Percentiles rank a stretch among this genome's conserved stretches.
These are phyloP conservation scores for Ziziphus jujuba DNA, from an alignment of 306 rosid species.

Conservation along the genomic window DNA sequence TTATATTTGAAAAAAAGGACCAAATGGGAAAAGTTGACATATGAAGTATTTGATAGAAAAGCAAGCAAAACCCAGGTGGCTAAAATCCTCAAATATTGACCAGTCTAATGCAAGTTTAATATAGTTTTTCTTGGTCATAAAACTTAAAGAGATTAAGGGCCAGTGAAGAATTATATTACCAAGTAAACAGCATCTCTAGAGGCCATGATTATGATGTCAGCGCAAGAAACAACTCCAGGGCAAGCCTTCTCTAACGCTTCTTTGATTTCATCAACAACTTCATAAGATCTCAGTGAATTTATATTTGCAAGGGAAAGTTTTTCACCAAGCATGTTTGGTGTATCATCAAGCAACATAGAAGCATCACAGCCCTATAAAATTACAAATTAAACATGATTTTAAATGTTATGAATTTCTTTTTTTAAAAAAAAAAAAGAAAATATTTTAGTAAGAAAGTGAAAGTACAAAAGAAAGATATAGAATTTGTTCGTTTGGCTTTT, in stretches of 20 bases:
- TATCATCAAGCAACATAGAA: constrained; percentile 86
- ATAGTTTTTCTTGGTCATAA: no score
- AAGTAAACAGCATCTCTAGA: constrained; percentile 73
- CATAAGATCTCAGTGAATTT: constrained; percentile 76
- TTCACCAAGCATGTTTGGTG: constrained; percentile 78
- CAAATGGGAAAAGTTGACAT: background rate
- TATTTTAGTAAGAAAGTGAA: no score
- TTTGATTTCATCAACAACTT: constrained; percentile 72
- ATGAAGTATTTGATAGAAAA: background rate
- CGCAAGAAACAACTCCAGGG: constrained; percentile 85
- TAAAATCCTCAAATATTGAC: no score
- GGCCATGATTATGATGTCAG: constrained; percentile 84
- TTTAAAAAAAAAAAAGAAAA: background rate
- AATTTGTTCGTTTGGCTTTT: background rate
- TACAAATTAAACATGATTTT: background rate
- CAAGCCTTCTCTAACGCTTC: constrained; percentile 60
- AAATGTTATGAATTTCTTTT: background rate
- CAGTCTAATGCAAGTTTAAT: no score
- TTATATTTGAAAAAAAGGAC: no score
- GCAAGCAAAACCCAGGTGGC: background rate
- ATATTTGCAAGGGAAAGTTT: constrained; percentile 74
- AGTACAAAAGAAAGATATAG: no score
- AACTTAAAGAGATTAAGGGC: no score
- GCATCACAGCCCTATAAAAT: constrained; percentile 75
- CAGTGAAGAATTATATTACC: background rate